These are phyloP conservation scores for Dalechampia spathulata DNA, from an alignment of 441 rosid genomes.

Conservation along the genomic window DNA sequence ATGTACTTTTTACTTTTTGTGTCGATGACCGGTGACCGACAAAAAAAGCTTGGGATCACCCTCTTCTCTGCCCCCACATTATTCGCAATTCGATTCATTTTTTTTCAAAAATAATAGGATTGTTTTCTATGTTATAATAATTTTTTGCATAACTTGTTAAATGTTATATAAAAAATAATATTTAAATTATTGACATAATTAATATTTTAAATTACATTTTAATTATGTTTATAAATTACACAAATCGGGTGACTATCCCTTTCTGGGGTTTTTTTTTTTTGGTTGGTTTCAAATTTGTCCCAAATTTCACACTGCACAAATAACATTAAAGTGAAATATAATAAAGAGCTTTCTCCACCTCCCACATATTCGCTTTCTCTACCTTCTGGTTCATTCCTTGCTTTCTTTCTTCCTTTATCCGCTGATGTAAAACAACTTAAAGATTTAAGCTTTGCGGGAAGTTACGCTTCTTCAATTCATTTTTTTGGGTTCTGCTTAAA, in stretches of 20 bases:
- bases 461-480: not conserved
- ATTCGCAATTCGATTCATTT: no score
- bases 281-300: no score
- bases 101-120: no score
- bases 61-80: not conserved
- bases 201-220: no score
- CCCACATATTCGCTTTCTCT: conserved; percentile 2
- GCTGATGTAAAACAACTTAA: conserved; percentile 45
- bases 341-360: conserved; percentile 20
- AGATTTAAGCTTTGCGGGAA: conserved; percentile 1
- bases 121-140: no score
- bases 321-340: not conserved
- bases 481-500: not conserved
- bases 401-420: conserved; percentile 11
- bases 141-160: no score
- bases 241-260: no score
- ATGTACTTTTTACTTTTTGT: no score
- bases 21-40: conserved; percentile 35
- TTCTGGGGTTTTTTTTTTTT: no score
- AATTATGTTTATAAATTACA: no score
- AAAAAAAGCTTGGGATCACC: conserved; percentile 11
- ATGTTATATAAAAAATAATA: no score
- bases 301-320: not conserved
- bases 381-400: conserved; percentile 23
- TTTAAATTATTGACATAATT: no score